Evolutionary conservation across 2,329 filamentous ascomycete genomes (phyloP).

Genomic region (Trichoderma arundinaceum): DNA sequence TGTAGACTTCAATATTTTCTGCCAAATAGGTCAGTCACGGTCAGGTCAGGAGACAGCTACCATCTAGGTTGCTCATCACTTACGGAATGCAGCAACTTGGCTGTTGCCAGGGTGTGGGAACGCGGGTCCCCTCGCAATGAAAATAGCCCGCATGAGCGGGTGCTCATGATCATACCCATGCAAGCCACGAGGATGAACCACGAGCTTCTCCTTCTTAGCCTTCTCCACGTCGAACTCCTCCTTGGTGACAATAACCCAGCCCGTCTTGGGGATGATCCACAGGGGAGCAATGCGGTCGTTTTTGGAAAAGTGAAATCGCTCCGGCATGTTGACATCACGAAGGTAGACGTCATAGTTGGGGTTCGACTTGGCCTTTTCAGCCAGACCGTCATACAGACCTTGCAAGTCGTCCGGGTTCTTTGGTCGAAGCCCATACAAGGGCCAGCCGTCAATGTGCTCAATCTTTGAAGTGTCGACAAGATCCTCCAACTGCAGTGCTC

Average conservation of each 20-base stretch:
- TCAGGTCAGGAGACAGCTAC: not conserved
- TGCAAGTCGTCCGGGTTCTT: constrained; percentile 71
- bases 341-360: constrained; percentile 86
- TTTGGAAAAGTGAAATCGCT: constrained; percentile 86
- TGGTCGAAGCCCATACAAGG: constrained; percentile 84
- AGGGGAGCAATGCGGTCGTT: constrained; percentile 91
- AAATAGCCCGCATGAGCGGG: constrained; percentile 94
- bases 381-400: constrained; percentile 67
- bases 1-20: constrained; percentile 97
- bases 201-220: constrained; percentile 65
- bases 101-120: constrained; percentile 87
- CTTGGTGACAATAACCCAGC: constrained; percentile 88
- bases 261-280: constrained; percentile 91
- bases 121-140: constrained; percentile 87
- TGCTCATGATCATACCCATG: constrained; percentile 97
- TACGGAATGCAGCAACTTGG: constrained; percentile 80
- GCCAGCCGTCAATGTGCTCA: constrained; percentile 91
- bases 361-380: constrained; percentile 62
- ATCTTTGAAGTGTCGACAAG: constrained; percentile 78
- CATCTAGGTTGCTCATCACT: constrained; percentile 47
- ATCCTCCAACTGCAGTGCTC: constrained; percentile 89
- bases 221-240: constrained; percentile 75
- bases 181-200: constrained; percentile 81
- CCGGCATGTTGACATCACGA: constrained; percentile 85
- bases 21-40: constrained; percentile 38